Evolutionary conservation across 2,329 filamentous ascomycete species (phyloP), one percentile per base, ranked within the genome.

Genomic region (Phaeoacremonium minimum): DNA sequence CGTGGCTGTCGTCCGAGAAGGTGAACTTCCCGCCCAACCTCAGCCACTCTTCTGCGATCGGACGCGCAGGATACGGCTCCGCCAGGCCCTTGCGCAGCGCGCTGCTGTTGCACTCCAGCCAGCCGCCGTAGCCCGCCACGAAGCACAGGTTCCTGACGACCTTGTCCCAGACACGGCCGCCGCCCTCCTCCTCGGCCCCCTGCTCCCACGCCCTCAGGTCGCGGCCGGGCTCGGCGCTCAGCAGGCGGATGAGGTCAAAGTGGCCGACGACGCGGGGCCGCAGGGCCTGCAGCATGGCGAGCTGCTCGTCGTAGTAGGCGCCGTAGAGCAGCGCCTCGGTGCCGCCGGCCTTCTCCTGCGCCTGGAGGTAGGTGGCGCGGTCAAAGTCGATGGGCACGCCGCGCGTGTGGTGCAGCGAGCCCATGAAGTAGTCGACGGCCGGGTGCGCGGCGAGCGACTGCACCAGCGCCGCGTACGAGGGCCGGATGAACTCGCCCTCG

Each of bases 1-100:
- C 87, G 65, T 98, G 93, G 58, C 89, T 95, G 62, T 98, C 93
- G 58, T 98, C 93, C 6, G 87, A 95, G 49, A 98, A 73, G 36
- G 88, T 94, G 61, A 97, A 95, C 42, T 76, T 77, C 16, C 93
- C 90, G 16, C 83, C 83, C 50, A 87, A 71, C 7, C 62, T 63
- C 36, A 89, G 54, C 67, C 88, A 95, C 56, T 79, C 77, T 83
- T 87, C 73, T 49, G 88, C 88, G 52, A 98, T 84, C 49, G 79
- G 71, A 36, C 77, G 73, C 44, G 80, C 80, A 1, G 93, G 93
- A 69, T 98, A 98, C 31, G 91, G 88, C 67, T 97, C 89, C 15
- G 69, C 75, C 61, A 97, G 77, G 5, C 91, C 93, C 67, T 98
- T 98, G 46, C 93, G 75, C 61, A 97, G 58, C 15, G 80, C 89